These are phyloP conservation scores for Rutstroemia sp. DNA, from an alignment of 2,329 filamentous ascomycete species.

Conservation along the genomic window DNA sequence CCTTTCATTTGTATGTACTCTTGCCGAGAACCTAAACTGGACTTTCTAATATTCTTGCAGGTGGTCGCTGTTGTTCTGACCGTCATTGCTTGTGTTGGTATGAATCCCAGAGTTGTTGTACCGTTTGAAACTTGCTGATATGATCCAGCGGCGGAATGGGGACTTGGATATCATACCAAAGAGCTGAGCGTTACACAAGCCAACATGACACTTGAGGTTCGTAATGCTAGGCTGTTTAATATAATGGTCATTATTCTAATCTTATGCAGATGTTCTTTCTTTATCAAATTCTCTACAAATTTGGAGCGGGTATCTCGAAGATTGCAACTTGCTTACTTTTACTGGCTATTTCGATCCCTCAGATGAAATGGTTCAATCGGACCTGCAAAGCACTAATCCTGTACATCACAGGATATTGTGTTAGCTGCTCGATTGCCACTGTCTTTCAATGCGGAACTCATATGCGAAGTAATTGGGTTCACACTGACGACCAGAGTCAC, in stretches of 20 bases:
- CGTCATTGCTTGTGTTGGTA: conserved; percentile 2
- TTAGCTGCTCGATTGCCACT: conserved; percentile 10
- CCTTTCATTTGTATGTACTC: conserved; percentile 8
- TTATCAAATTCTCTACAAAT: conserved; percentile 15
- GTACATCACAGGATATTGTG: conserved; percentile 7
- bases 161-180: not conserved
- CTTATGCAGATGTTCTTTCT: conserved; percentile 14
- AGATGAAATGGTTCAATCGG: conserved; percentile 10
- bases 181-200: not conserved
- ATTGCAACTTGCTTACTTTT: conserved; percentile 12
- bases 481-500: conserved; percentile 6
- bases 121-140: not conserved
- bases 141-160: not conserved
- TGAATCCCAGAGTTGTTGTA: not conserved
- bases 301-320: conserved; percentile 12
- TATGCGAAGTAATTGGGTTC: conserved; percentile 11
- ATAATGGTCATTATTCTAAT: not conserved
- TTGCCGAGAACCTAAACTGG: not conserved
- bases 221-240: not conserved
- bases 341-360: conserved; percentile 13
- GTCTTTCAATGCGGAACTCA: conserved; percentile 13
- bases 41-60: not conserved
- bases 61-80: not conserved
- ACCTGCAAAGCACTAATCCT: conserved; percentile 10
- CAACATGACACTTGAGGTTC: not conserved